These are phyloP conservation scores for Boechera stricta DNA, from an alignment of 345 rosid genomes.

Conservation along the genomic window DNA sequence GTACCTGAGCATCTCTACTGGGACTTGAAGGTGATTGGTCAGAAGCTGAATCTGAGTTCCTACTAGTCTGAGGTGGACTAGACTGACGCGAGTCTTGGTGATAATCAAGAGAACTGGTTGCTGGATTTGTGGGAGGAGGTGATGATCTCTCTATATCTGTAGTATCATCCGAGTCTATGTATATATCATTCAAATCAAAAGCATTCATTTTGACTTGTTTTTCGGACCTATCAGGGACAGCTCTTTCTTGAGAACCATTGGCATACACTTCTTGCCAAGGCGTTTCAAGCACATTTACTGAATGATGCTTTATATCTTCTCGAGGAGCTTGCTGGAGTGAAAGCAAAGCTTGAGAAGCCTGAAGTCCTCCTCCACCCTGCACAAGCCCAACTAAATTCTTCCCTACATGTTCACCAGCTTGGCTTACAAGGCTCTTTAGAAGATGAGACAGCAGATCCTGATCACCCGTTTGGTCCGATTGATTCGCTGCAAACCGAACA, in stretches of 20 bases:
- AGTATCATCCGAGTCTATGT: conserved; percentile 83
- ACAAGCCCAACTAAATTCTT: conserved; percentile 63
- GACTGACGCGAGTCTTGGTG: conserved; percentile 74
- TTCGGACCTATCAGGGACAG: conserved; percentile 49
- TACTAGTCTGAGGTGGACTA: conserved; percentile 94
- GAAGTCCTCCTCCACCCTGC: conserved; percentile 58
- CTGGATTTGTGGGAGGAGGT: conserved; percentile 61
- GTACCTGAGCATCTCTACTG: conserved; percentile 85
- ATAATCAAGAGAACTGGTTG: conserved; percentile 71
- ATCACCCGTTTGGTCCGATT: conserved; percentile 65
- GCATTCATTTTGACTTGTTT: conserved; percentile 69
- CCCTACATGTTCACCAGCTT: conserved; percentile 60
- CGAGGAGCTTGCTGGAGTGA: conserved; percentile 57
- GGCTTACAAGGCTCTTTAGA: conserved; percentile 73
- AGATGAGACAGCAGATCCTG: conserved; percentile 79
- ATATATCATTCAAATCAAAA: conserved; percentile 89
- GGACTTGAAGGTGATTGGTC: conserved; percentile 96
- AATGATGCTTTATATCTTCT: conserved; percentile 50
- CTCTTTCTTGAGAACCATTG: conserved; percentile 38
- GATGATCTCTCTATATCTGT: conserved; percentile 70
- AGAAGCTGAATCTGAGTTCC: conserved; percentile 94
- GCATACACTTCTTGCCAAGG: conserved; percentile 50
- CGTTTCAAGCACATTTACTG: conserved; percentile 48
- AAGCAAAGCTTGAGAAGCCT: conserved; percentile 52
- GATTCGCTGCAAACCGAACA: conserved; percentile 63